Conservation (phyloP, 176 grass and related monocot genomes). For the Lolium rigidum region DNA sequence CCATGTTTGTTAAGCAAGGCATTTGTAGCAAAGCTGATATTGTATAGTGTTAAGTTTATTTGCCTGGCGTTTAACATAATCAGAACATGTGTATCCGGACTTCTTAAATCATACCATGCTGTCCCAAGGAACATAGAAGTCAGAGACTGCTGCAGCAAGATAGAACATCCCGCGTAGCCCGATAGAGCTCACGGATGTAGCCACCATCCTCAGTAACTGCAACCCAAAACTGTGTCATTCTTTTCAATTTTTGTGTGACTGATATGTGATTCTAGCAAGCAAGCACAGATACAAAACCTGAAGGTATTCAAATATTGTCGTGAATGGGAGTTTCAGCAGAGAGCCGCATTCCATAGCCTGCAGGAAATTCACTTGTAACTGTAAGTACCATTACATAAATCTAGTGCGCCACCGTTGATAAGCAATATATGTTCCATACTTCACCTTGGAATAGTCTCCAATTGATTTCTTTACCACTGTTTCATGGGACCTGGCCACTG, state of each 20-base stretch:
- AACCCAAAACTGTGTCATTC: background rate
- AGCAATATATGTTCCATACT: background rate
- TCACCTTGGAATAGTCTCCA: constrained; percentile 60
- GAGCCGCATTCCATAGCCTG: constrained; percentile 76
- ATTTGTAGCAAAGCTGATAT: constrained; percentile 34
- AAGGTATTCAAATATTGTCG: constrained; percentile 97
- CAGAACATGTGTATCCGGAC: background rate
- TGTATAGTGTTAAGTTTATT: background rate
- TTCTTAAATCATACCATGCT: constrained; percentile 69
- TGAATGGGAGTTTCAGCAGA: constrained; percentile 94
- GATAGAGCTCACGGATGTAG: constrained; percentile 69
- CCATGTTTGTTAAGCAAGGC: background rate
- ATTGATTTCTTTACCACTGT: constrained; percentile 70
- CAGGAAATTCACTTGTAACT: constrained; percentile 42
- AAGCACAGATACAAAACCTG: constrained; percentile 56
- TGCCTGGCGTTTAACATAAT: background rate
- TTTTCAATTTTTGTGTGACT: background rate
- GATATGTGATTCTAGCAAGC: constrained; percentile 18
- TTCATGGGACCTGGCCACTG: constrained; percentile 60
- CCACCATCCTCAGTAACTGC: constrained; percentile 81
- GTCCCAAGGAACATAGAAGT: constrained; percentile 96
- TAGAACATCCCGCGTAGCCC: constrained; percentile 76
- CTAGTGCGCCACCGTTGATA: background rate
- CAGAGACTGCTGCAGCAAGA: constrained; percentile 89
- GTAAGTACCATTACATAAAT: background rate